phyloP scores from a whole-genome alignment of 345 rosid species.

The Linum trigynum region DNA sequence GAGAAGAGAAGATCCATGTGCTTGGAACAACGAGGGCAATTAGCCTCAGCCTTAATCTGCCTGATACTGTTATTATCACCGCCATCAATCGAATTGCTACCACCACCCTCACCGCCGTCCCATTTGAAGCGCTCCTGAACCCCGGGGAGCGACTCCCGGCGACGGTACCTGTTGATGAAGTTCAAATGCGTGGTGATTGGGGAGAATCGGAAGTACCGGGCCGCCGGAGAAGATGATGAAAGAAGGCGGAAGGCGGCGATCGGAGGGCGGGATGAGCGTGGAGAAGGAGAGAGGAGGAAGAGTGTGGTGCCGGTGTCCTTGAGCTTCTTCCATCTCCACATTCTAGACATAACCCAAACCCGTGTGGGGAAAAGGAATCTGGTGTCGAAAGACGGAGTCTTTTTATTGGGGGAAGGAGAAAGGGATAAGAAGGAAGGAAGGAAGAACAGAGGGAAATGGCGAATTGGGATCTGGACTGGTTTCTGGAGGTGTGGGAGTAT shows the following conservation, averaged over 20 bases:
- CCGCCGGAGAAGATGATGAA: slow-evolving; percentile 4
- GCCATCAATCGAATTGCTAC: neutral
- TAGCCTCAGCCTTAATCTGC: slow-evolving; percentile 73
- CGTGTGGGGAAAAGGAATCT: neutral
- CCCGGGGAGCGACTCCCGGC: slow-evolving; percentile 33
- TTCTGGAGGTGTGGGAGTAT: slow-evolving; percentile 13
- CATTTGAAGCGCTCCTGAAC: slow-evolving; percentile 62
- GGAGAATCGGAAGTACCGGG: slow-evolving; percentile 13
- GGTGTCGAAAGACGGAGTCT: neutral
- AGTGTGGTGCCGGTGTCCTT: slow-evolving; percentile 16
- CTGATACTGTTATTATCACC: slow-evolving; percentile 17
- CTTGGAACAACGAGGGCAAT: slow-evolving; percentile 89
- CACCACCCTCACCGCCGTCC: slow-evolving; percentile 41
- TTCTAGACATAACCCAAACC: slow-evolving; percentile 34
- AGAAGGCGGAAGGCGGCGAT: slow-evolving; percentile 15
- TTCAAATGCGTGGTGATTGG: slow-evolving; percentile 37
- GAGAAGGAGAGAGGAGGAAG: neutral
- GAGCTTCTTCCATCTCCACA: slow-evolving; percentile 63
- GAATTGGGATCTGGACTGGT: slow-evolving; percentile 8
- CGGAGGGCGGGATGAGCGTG: slow-evolving; percentile 7
- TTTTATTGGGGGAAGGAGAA: neutral
- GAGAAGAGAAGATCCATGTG: slow-evolving; percentile 80
- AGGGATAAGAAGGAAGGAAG: neutral
- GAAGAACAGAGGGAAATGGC: neutral
- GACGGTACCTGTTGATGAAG: slow-evolving; percentile 29